Percentiles rank a stretch among this genome's conserved stretches.
phyloP scores from a whole-genome alignment of 306 rosid genomes.

The Trifolium dubium region DNA sequence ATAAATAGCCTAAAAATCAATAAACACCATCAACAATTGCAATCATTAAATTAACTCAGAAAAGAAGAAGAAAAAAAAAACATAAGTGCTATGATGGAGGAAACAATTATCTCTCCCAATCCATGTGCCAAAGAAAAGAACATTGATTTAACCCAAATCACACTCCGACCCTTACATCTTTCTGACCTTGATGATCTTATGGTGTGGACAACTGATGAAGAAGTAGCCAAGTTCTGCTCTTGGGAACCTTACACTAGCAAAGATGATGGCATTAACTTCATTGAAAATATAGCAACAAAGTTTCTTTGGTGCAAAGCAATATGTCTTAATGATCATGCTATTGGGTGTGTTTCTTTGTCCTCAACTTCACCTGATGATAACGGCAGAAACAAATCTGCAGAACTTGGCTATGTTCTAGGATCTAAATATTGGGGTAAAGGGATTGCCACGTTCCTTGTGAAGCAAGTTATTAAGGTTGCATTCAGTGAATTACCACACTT shows the following conservation, averaged over 20 bases:
- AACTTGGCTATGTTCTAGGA: conserved; percentile 69
- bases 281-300: conserved; percentile 40
- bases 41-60: not conserved
- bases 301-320: conserved; percentile 65
- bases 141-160: conserved; percentile 43
- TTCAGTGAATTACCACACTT: conserved; percentile 57
- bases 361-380: conserved; percentile 37
- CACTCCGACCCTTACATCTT: conserved; percentile 55
- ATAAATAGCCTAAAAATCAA: conserved; percentile 34
- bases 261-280: conserved; percentile 53
- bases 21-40: not conserved
- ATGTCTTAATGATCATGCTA: conserved; percentile 55
- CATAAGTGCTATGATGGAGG: conserved; percentile 21
- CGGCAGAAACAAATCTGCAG: conserved; percentile 47
- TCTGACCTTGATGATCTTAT: conserved; percentile 74
- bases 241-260: conserved; percentile 65
- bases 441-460: conserved; percentile 63
- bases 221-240: conserved; percentile 55
- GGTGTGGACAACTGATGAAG: conserved; percentile 64
- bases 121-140: conserved; percentile 9
- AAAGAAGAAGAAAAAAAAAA: not conserved
- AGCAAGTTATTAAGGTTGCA: conserved; percentile 49
- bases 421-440: conserved; percentile 77
- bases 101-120: not conserved
- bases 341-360: conserved; percentile 59